Percentiles rank a stretch among this genome's conserved stretches.
These are phyloP conservation scores for Linum tenue DNA, from an alignment of 345 rosid genomes.

Conservation along the genomic window DNA sequence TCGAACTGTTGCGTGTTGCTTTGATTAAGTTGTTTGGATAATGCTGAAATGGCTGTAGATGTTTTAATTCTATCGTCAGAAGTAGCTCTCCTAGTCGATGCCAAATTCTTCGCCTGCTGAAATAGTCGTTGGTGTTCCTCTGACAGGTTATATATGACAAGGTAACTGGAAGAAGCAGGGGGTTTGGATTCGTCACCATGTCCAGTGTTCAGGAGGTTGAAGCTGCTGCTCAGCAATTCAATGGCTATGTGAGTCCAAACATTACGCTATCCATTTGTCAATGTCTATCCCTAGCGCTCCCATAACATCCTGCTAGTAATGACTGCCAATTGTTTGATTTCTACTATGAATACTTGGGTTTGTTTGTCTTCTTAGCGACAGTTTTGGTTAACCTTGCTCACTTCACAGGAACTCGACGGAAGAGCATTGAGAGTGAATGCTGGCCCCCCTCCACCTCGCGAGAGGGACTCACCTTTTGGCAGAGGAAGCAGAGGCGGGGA, in stretches of 20 bases:
- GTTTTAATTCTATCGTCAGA: neutral
- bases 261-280: neutral
- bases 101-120: too few relatives aligned
- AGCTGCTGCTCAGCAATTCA: conserved; percentile 70
- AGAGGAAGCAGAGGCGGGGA: conserved; percentile 25
- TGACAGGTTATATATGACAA: conserved; percentile 88
- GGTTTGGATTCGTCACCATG: conserved; percentile 97
- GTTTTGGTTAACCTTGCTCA: conserved; percentile 4
- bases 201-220: conserved; percentile 58
- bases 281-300: neutral
- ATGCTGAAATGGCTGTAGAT: neutral
- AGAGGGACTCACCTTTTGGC: neutral
- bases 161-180: conserved; percentile 89
- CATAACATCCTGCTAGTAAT: too few relatives aligned
- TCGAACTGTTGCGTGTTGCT: neutral
- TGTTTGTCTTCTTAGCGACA: neutral
- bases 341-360: neutral
- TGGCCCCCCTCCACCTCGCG: conserved; percentile 56
- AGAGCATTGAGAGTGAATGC: conserved; percentile 75
- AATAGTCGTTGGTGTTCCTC: neutral
- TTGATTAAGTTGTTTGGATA: too few relatives aligned
- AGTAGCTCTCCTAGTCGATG: neutral
- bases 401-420: conserved; percentile 74
- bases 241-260: conserved; percentile 67
- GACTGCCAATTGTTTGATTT: too few relatives aligned